Evolutionary conservation across 2,329 filamentous ascomycete genomes (phyloP).

Genomic region (Lachnellula subtilissima): DNA sequence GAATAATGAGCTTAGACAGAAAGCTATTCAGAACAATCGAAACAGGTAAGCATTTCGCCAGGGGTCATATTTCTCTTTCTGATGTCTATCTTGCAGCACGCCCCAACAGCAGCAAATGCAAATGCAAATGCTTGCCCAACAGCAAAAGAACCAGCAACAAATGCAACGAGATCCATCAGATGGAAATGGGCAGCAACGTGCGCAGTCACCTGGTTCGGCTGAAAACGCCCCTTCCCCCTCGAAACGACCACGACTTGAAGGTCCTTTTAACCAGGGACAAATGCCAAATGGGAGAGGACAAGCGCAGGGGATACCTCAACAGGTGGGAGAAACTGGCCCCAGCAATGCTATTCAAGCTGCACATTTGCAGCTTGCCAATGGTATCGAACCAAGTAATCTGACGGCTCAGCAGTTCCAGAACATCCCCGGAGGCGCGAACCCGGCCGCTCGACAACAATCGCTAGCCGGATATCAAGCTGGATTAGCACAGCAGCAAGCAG

Average conservation of each 20-base stretch:
- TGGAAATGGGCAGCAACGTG: conserved; percentile 67
- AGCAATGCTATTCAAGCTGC: conserved; percentile 46
- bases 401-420: conserved; percentile 70
- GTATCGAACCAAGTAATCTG: conserved; percentile 71
- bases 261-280: conserved; percentile 64
- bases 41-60: conserved; percentile 52
- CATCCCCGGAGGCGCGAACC: conserved; percentile 42
- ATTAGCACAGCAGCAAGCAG: conserved; percentile 67
- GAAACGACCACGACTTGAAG: conserved; percentile 80
- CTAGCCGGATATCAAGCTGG: conserved; percentile 84
- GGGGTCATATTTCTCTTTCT: neutral
- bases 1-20: conserved; percentile 59
- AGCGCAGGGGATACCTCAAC: conserved; percentile 63
- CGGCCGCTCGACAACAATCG: conserved; percentile 48
- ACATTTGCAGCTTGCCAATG: conserved; percentile 61
- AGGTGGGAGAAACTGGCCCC: conserved; percentile 54
- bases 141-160: conserved; percentile 68
- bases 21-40: conserved; percentile 74
- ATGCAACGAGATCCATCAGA: conserved; percentile 90
- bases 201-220: conserved; percentile 74
- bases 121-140: conserved; percentile 62
- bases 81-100: conserved; percentile 15
- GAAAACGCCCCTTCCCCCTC: conserved; percentile 90
- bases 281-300: conserved; percentile 69
- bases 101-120: conserved; percentile 58